phyloP scores from a whole-genome alignment of 192 early-diverging fungal genomes.

The Backusella sp. region DNA sequence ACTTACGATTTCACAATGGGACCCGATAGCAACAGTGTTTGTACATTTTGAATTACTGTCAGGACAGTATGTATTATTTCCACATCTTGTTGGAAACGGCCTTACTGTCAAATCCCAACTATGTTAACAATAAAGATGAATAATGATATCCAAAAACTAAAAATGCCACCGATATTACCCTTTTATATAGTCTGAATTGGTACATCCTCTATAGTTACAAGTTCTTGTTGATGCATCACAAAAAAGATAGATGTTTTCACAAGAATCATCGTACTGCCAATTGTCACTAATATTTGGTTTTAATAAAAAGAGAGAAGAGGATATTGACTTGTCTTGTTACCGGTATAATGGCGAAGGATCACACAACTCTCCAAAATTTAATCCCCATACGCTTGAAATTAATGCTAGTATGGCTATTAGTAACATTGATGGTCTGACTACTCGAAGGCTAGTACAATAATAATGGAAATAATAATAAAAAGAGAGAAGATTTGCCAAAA shows the following conservation, averaged over 20 bases:
- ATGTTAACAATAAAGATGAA: neutral
- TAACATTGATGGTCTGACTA: neutral
- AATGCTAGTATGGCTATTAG: neutral
- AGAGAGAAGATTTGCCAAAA: neutral
- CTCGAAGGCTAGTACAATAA: neutral
- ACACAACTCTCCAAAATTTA: constrained; percentile 21
- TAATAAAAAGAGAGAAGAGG: neutral
- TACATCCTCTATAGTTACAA: constrained; percentile 30
- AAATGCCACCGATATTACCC: constrained; percentile 14
- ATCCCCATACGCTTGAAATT: neutral
- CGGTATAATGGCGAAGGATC: constrained; percentile 26
- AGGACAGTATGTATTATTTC: constrained; percentile 27
- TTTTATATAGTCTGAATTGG: constrained; percentile 37
- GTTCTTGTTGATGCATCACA: constrained; percentile 22
- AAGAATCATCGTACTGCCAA: constrained; percentile 33
- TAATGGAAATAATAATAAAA: neutral
- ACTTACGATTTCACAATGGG: constrained; percentile 30
- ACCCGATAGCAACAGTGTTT: constrained; percentile 19
- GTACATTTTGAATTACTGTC: constrained; percentile 35
- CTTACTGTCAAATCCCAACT: constrained; percentile 26
- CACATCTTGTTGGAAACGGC: constrained; percentile 28
- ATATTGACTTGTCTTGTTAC: constrained; percentile 2
- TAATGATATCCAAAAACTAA: neutral
- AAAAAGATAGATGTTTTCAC: constrained; percentile 28
- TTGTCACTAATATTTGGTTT: neutral